phyloP scores from a whole-genome alignment of 306 rosid species.

The Cicer yamashitae region DNA sequence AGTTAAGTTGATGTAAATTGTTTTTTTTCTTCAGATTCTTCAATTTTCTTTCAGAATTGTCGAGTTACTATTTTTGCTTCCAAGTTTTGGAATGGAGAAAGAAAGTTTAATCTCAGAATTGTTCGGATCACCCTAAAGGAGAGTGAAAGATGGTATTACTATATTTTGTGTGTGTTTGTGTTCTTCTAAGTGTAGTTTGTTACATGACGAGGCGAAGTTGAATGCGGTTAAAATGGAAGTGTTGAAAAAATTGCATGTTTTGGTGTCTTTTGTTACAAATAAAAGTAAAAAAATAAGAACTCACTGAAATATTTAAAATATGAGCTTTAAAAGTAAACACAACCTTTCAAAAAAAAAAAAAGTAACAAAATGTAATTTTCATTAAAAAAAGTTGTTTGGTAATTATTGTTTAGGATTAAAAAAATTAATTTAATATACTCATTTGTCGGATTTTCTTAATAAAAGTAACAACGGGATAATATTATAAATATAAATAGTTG shows the following conservation, averaged over 20 bases:
- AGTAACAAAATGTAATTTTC: too few species aligned
- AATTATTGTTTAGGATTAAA: too few species aligned
- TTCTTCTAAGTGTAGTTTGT: conserved; percentile 30
- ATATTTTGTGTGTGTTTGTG: not conserved
- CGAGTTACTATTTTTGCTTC: conserved; percentile 19
- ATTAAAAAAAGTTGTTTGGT: too few species aligned
- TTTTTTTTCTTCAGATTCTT: conserved; percentile 27
- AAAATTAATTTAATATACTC: too few species aligned
- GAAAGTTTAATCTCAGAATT: conserved; percentile 44
- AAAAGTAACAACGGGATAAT: too few species aligned
- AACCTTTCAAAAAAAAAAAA: too few species aligned
- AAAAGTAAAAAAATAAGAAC: too few species aligned
- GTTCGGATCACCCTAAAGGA: conserved; percentile 52
- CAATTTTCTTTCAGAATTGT: conserved; percentile 36
- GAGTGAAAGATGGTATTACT: too few species aligned
- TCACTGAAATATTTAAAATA: too few species aligned
- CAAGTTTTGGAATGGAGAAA: conserved; percentile 36
- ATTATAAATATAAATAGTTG: too few species aligned
- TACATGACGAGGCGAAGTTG: conserved; percentile 46
- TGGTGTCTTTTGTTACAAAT: not conserved
- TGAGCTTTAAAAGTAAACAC: too few species aligned
- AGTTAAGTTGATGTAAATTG: conserved; percentile 24
- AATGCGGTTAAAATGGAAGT: conserved; percentile 52
- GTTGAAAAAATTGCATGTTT: conserved; percentile 37
- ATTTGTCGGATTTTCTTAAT: too few species aligned